These are phyloP conservation scores for Quercus tomentella DNA, from an alignment of 331 rosid species.

Conservation along the genomic window DNA sequence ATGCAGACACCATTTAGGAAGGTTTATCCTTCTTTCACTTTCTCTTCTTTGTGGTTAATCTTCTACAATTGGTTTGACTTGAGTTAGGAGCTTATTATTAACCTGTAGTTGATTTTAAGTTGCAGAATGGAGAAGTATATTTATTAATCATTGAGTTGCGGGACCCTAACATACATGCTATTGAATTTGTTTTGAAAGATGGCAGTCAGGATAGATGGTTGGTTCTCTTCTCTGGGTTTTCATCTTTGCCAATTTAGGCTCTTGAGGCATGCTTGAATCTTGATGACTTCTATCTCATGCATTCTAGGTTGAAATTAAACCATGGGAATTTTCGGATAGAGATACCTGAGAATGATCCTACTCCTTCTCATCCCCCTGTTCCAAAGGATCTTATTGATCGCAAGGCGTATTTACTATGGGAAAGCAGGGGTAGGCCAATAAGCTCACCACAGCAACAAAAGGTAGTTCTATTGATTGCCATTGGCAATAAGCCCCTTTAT, in stretches of 20 bases:
- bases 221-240: neutral
- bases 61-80: neutral
- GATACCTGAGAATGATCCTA: constrained; percentile 26
- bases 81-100: neutral
- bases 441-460: constrained; percentile 27
- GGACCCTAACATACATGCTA: constrained; percentile 26
- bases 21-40: constrained; percentile 6
- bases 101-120: neutral
- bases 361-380: neutral
- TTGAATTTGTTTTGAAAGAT: constrained; percentile 39
- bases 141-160: constrained; percentile 28
- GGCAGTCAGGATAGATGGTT: constrained; percentile 27
- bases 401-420: constrained; percentile 15
- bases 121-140: constrained; percentile 32
- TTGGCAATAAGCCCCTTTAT: neutral
- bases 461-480: constrained; percentile 9
- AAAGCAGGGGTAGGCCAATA: constrained; percentile 20
- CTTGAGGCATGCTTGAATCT: neutral
- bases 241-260: neutral
- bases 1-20: constrained; percentile 32
- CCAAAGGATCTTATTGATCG: constrained; percentile 18
- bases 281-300: neutral
- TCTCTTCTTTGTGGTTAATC: neutral
- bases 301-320: constrained; percentile 26
- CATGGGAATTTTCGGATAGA: constrained; percentile 31